Evolutionary conservation across 2,329 filamentous ascomycete genomes (phyloP).

Genomic region (Trichoderma simmonsii): DNA sequence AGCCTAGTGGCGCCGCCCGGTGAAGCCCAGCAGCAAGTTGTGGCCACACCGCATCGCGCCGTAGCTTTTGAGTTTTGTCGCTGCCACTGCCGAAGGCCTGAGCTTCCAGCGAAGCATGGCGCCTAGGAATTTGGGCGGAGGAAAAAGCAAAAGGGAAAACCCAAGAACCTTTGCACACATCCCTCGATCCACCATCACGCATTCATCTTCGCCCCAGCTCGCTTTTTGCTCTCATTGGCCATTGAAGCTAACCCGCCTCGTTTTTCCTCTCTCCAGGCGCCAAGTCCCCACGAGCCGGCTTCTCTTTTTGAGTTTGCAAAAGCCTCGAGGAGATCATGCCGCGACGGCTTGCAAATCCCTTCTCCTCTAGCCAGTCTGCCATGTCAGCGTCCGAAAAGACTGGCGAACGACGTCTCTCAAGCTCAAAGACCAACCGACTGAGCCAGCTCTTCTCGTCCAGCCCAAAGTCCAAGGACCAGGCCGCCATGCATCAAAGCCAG

Average conservation of each 20-base stretch:
- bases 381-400: conserved; percentile 48
- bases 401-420: conserved; percentile 56
- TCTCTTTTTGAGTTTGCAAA: not conserved
- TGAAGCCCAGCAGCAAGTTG: not conserved
- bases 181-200: not conserved
- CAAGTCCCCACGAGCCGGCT: not conserved
- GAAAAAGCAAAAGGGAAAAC: not conserved
- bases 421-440: conserved; percentile 71
- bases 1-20: conserved; percentile 7
- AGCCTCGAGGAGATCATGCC: conserved; percentile 44
- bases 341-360: conserved; percentile 57
- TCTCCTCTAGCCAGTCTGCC: conserved; percentile 47
- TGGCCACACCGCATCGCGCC: conserved; percentile 15
- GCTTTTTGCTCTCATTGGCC: not conserved
- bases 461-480: conserved; percentile 69
- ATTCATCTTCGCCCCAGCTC: not conserved
- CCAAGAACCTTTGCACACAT: not conserved
- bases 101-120: not conserved
- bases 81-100: not conserved
- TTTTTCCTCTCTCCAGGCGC: not conserved
- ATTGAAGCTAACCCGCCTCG: conserved; percentile 6
- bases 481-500: conserved; percentile 60
- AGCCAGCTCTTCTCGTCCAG: conserved; percentile 79
- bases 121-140: not conserved
- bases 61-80: conserved; percentile 7